phyloP scores from a whole-genome alignment of 2,329 filamentous ascomycete genomes.

The Nigrospora oryzae region DNA sequence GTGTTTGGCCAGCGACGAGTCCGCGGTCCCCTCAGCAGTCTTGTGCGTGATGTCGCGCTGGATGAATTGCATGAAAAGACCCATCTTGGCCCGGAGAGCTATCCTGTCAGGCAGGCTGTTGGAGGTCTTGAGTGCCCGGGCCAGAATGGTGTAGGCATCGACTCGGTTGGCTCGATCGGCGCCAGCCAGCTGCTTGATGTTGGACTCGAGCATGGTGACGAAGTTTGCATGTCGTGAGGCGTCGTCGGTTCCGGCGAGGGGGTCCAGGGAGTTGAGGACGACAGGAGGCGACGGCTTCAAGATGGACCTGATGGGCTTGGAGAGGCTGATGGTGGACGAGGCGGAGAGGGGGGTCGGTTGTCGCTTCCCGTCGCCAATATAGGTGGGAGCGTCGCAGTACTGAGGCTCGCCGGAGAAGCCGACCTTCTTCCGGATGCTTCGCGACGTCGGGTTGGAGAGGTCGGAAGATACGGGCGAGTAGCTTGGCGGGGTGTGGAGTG shows the following conservation, averaged over 20 bases:
- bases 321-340: slow-evolving; percentile 26
- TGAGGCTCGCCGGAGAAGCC: slow-evolving; percentile 49
- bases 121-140: slow-evolving; percentile 68
- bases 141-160: slow-evolving; percentile 80
- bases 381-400: slow-evolving; percentile 44
- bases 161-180: slow-evolving; percentile 63
- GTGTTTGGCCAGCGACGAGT: slow-evolving; percentile 66
- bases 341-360: slow-evolving; percentile 31
- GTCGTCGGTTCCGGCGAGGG: slow-evolving; percentile 31
- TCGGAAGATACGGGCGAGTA: slow-evolving; percentile 34
- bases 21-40: slow-evolving; percentile 43
- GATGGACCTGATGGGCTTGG: slow-evolving; percentile 56
- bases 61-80: slow-evolving; percentile 71
- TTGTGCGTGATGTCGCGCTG: slow-evolving; percentile 68
- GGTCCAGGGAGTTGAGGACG: slow-evolving; percentile 35
- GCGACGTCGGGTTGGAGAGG: slow-evolving; percentile 32
- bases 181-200: slow-evolving; percentile 71
- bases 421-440: slow-evolving; percentile 42
- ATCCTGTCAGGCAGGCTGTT: slow-evolving; percentile 72
- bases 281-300: slow-evolving; percentile 57
- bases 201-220: slow-evolving; percentile 75
- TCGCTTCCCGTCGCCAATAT: slow-evolving; percentile 24
- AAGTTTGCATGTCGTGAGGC: slow-evolving; percentile 43
- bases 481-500: slow-evolving; percentile 44
- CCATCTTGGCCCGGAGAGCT: slow-evolving; percentile 67